phyloP scores from a whole-genome alignment of 371 early-diverging fungal species.

The Actinomortierella ambigua region DNA sequence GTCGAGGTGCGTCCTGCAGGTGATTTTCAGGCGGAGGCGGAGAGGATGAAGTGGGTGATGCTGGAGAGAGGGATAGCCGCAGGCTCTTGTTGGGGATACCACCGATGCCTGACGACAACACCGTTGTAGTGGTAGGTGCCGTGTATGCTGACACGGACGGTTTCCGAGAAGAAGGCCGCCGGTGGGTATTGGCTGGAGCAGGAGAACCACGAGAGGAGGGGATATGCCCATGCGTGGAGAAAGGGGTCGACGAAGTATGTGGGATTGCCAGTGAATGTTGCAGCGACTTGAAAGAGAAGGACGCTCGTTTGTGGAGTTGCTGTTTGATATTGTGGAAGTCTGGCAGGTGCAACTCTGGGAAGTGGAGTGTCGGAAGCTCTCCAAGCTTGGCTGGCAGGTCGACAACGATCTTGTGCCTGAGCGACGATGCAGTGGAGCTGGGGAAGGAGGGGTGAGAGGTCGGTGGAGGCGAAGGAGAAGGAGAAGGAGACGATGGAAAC shows the following conservation, averaged over 20 bases:
- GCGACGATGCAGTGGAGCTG: no score
- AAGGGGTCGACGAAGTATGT: conserved; percentile 13
- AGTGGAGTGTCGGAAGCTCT: conserved; percentile 23
- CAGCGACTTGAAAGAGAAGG: conserved; percentile 38
- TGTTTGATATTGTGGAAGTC: conserved; percentile 35
- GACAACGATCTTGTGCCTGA: no score
- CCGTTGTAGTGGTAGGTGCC: background rate
- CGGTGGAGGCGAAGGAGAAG: no score
- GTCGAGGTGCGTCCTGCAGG: no score
- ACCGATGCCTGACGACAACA: background rate
- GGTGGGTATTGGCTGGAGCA: background rate
- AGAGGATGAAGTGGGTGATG: no score
- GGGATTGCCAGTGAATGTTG: conserved; percentile 35
- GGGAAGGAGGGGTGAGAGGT: no score
- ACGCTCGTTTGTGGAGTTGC: conserved; percentile 40
- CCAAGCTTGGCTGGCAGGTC: conserved; percentile 23
- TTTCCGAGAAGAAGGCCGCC: background rate
- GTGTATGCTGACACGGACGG: background rate
- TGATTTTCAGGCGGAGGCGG: no score
- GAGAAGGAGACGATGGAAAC: no score
- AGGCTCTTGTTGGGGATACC: no score
- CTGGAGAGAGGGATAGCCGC: no score
- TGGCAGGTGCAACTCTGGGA: conserved; percentile 40
- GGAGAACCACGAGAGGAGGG: conserved; percentile 8
- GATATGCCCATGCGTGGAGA: conserved; percentile 10